These are phyloP conservation scores for Erythrophleum ivorense DNA, from an alignment of 331 rosid genomes.

Conservation along the genomic window DNA sequence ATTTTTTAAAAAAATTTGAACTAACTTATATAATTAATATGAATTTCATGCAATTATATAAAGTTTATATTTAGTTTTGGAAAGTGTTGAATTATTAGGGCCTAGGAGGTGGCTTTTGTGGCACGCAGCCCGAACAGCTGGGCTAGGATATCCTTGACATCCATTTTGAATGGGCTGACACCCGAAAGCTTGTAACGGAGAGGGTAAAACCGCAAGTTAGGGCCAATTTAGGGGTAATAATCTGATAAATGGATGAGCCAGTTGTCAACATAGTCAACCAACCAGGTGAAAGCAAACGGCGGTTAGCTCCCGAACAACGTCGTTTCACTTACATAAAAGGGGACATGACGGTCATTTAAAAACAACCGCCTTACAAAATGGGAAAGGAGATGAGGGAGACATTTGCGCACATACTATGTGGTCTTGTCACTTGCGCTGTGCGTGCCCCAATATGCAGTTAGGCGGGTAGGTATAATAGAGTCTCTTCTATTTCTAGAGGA, in stretches of 20 bases:
- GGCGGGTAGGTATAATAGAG: slow-evolving; percentile 34
- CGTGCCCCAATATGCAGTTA: slow-evolving; percentile 43
- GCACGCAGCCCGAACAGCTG: neutral
- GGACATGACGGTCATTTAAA: slow-evolving; percentile 35
- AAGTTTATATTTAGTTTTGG: too few relatives aligned
- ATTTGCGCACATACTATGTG: neutral
- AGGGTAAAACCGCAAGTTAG: too few relatives aligned
- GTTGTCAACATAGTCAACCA: too few relatives aligned
- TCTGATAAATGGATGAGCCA: too few relatives aligned
- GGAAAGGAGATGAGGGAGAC: neutral
- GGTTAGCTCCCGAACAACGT: neutral
- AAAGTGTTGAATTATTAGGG: neutral
- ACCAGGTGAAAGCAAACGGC: neutral
- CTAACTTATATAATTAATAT: too few relatives aligned
- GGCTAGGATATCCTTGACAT: neutral
- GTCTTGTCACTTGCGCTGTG: neutral
- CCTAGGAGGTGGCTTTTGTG: neutral
- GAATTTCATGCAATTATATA: too few relatives aligned
- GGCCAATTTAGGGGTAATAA: too few relatives aligned
- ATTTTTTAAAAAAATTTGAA: too few relatives aligned
- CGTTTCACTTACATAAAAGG: slow-evolving; percentile 2
- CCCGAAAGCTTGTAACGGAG: neutral
- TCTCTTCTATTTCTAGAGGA: slow-evolving; percentile 1
- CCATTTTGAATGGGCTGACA: neutral
- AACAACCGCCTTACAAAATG: slow-evolving; percentile 36